phyloP scores from a whole-genome alignment of 345 rosid species.

The Arabidopsis thaliana region DNA sequence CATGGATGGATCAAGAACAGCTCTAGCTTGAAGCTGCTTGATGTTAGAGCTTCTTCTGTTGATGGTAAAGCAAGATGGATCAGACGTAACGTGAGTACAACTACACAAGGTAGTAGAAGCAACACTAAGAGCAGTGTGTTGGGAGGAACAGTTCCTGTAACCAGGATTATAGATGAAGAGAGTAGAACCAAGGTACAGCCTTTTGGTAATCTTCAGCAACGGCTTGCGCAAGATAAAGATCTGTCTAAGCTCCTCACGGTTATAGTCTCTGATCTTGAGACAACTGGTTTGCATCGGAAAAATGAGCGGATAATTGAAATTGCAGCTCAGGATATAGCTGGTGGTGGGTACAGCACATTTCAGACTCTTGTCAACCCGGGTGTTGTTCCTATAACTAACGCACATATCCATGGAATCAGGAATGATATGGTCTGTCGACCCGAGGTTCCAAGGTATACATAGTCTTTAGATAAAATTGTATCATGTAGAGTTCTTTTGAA shows the following conservation, averaged over 20 bases:
- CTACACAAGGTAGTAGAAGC: slow-evolving; percentile 44
- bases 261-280: slow-evolving; percentile 74
- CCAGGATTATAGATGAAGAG: slow-evolving; percentile 48
- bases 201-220: slow-evolving; percentile 54
- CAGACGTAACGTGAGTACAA: slow-evolving; percentile 59
- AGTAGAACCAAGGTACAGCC: slow-evolving; percentile 46
- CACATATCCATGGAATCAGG: slow-evolving; percentile 67
- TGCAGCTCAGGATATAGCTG: slow-evolving; percentile 77
- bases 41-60: slow-evolving; percentile 51
- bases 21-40: slow-evolving; percentile 48
- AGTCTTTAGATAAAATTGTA: neutral
- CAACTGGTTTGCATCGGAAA: slow-evolving; percentile 68
- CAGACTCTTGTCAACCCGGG: slow-evolving; percentile 82
- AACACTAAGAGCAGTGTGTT: slow-evolving; percentile 46
- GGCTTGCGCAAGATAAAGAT: slow-evolving; percentile 58
- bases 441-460: slow-evolving; percentile 79
- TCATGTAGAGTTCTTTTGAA: slow-evolving; percentile 6
- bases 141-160: slow-evolving; percentile 56
- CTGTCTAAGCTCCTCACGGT: slow-evolving; percentile 60
- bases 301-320: slow-evolving; percentile 73
- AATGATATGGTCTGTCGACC: slow-evolving; percentile 73
- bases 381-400: slow-evolving; percentile 49
- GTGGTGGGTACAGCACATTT: slow-evolving; percentile 88
- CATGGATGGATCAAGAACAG: slow-evolving; percentile 42
- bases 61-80: slow-evolving; percentile 70